phyloP scores from a whole-genome alignment of 345 rosid genomes.

The Corymbia maculata region DNA sequence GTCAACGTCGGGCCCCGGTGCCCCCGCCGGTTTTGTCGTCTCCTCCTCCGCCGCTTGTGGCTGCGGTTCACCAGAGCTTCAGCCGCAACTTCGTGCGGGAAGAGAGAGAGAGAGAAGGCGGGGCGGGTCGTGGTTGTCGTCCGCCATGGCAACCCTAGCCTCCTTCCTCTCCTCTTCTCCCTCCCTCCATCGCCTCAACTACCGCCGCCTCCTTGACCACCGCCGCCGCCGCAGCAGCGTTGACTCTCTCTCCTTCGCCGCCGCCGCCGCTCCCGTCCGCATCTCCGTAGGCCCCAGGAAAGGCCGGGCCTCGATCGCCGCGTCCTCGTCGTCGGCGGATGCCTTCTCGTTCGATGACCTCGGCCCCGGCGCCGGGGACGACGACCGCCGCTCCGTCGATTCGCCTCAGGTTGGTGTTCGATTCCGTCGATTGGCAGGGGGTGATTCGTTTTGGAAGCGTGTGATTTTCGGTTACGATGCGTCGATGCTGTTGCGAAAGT shows the following conservation, averaged over 20 bases:
- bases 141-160: slow-evolving; percentile 22
- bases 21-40: background rate
- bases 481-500: background rate
- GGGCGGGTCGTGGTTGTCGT: slow-evolving; percentile 5
- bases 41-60: background rate
- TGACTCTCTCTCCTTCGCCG: background rate
- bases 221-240: background rate
- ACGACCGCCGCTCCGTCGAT: slow-evolving; percentile 13
- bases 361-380: slow-evolving; percentile 13
- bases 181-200: slow-evolving; percentile 10
- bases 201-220: background rate
- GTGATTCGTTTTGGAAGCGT: background rate
- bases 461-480: background rate
- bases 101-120: background rate
- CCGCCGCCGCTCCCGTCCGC: background rate
- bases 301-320: slow-evolving; percentile 9
- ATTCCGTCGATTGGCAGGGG: background rate
- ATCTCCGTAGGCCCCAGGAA: slow-evolving; percentile 11
- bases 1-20: background rate
- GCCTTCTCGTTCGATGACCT: slow-evolving; percentile 36
- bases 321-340: slow-evolving; percentile 16
- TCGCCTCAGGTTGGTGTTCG: slow-evolving; percentile 33
- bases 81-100: background rate
- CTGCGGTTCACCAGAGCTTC: background rate
- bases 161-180: slow-evolving; percentile 18